Percentiles rank a stretch among this genome's conserved stretches.
Evolutionary conservation across 805 yeast species (phyloP).

Genomic region (Candida pini): DNA sequence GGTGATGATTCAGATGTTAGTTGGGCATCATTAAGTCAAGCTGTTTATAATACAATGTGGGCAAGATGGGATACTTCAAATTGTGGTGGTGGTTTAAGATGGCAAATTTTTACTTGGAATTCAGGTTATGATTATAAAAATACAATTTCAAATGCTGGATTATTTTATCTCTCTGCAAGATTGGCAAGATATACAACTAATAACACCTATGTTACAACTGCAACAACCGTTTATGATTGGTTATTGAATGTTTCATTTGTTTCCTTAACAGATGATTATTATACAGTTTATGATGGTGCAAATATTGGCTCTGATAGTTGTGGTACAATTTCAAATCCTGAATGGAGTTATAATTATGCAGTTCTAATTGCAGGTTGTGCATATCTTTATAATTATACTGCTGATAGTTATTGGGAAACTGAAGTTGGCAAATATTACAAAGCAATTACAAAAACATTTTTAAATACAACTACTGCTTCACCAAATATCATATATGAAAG

Average conservation of each 20-base stretch:
- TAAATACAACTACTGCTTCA: slow-evolving; percentile 29
- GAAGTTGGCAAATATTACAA: slow-evolving; percentile 33
- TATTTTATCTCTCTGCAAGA: slow-evolving; percentile 78
- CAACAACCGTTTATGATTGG: slow-evolving; percentile 76
- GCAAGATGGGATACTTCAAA: slow-evolving; percentile 63
- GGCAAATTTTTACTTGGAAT: slow-evolving; percentile 91
- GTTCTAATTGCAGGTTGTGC: slow-evolving; percentile 64
- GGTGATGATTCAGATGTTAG: slow-evolving; percentile 15
- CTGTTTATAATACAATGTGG: slow-evolving; percentile 80
- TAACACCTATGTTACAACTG: slow-evolving; percentile 65
- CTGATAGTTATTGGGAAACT: slow-evolving; percentile 36
- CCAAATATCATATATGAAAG: slow-evolving; percentile 54
- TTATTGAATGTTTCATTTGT: slow-evolving; percentile 20
- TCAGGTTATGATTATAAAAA: slow-evolving; percentile 84
- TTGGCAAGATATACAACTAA: slow-evolving; percentile 75
- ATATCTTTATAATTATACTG: slow-evolving; percentile 59
- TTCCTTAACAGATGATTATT: slow-evolving; percentile 24
- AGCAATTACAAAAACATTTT: slow-evolving; percentile 42
- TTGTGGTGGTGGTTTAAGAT: slow-evolving; percentile 78
- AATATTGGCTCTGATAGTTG: slow-evolving; percentile 40
- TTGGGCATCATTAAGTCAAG: slow-evolving; percentile 79
- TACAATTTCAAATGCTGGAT: slow-evolving; percentile 79
- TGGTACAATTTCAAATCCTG: slow-evolving; percentile 39
- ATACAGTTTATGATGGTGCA: slow-evolving; percentile 54
- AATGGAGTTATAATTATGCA: slow-evolving; percentile 73